These are phyloP conservation scores for Zygoascus biomembranicola DNA, from an alignment of 805 yeast species.

Conservation along the genomic window DNA sequence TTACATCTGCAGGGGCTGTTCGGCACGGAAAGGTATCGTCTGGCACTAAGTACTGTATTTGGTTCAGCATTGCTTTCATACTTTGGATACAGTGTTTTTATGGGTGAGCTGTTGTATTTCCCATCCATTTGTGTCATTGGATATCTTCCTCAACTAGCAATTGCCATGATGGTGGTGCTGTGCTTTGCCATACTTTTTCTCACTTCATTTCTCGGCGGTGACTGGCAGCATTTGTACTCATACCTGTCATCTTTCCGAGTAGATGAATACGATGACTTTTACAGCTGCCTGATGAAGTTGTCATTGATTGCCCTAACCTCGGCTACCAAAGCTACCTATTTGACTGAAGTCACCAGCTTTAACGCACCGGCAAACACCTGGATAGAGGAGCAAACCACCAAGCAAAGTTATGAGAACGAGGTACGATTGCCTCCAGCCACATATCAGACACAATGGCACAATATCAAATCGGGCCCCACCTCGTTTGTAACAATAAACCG, in stretches of 20 bases:
- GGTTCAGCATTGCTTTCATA: slow-evolving; percentile 47
- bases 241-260: slow-evolving; percentile 28
- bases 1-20: slow-evolving; percentile 57
- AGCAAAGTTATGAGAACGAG: background rate
- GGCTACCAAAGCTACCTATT: slow-evolving; percentile 57
- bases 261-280: slow-evolving; percentile 53
- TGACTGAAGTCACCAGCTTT: slow-evolving; percentile 47
- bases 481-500: background rate
- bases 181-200: slow-evolving; percentile 47
- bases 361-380: slow-evolving; percentile 46
- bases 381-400: slow-evolving; percentile 33
- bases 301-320: slow-evolving; percentile 61
- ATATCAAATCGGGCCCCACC: background rate
- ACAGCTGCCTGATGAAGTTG: slow-evolving; percentile 48
- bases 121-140: slow-evolving; percentile 53
- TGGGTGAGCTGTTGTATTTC: slow-evolving; percentile 38
- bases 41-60: slow-evolving; percentile 54
- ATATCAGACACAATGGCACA: background rate
- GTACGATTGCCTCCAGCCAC: slow-evolving; percentile 4
- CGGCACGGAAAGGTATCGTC: slow-evolving; percentile 44
- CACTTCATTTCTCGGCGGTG: slow-evolving; percentile 53
- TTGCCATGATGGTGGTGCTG: slow-evolving; percentile 40
- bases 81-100: slow-evolving; percentile 34
- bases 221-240: slow-evolving; percentile 31
- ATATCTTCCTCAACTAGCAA: slow-evolving; percentile 58